phyloP scores from a whole-genome alignment of 164 flowering plant genomes.

The Umbellularia californica region DNA sequence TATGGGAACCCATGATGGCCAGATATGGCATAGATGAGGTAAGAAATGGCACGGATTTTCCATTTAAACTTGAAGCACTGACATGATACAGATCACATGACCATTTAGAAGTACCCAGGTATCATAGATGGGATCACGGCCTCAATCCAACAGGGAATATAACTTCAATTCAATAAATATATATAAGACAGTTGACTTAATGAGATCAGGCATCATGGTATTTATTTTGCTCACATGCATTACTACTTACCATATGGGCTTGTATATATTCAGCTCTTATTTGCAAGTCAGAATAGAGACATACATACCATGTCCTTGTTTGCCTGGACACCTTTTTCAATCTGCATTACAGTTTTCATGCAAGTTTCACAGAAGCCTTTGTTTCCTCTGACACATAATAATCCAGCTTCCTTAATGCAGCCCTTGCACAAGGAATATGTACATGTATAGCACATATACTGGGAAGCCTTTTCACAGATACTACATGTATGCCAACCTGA shows the following conservation, averaged over 20 bases:
- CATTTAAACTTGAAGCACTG: too few relatives aligned
- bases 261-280: neutral
- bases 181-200: too few relatives aligned
- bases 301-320: constrained; percentile 42
- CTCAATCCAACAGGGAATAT: too few relatives aligned
- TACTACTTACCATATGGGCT: neutral
- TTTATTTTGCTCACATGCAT: too few relatives aligned
- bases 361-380: constrained; percentile 87
- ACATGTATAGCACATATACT: constrained; percentile 85
- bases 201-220: too few relatives aligned
- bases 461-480: constrained; percentile 74
- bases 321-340: constrained; percentile 57
- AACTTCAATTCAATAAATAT: too few relatives aligned
- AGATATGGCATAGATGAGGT: too few relatives aligned
- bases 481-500: constrained; percentile 96
- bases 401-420: constrained; percentile 62
- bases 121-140: too few relatives aligned
- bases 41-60: too few relatives aligned
- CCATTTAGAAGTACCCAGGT: too few relatives aligned
- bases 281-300: neutral
- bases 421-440: constrained; percentile 85
- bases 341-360: constrained; percentile 59
- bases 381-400: constrained; percentile 69
- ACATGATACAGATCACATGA: too few relatives aligned
- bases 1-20: too few relatives aligned